Evolutionary conservation across 2,329 filamentous ascomycete species (phyloP), one percentile per base, ranked within the genome.

Genomic region (Diplodia corticola): DNA sequence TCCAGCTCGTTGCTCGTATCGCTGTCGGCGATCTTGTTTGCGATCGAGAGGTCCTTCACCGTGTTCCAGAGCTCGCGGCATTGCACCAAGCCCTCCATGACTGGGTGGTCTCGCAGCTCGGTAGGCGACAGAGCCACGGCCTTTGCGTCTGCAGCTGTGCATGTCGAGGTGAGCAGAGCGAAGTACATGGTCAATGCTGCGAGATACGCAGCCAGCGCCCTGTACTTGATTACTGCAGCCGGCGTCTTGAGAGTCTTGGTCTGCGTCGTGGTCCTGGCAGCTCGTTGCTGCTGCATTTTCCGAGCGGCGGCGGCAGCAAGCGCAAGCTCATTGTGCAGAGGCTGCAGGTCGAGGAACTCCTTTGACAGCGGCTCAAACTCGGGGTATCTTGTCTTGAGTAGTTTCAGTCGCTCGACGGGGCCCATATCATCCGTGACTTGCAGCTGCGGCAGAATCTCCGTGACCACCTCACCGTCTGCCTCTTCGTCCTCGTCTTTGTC

Each of bases 141-240:
- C 6, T 73, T 83, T 40, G 82, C 79, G 0, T 81, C 80, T 15
- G n/a, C 61, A 28, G 57, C 33, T 67, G 88, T 87, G 59, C 88
- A 84, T 0, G 92, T 89, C 0, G 92, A 96, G 12, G 92, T 92
- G n/a, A 99, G 81, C 40, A 98, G 86, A 44, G 93, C 91, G 77
- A 99, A 97, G 78, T 99, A 99, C 87, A 97, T 93, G 57, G 91
- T 89, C 70, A 99, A 83, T 1, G 92, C 86, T 50, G 91, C 92
- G 26, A 98, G 83, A 75, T 99, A 98, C 67, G 93, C 91, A 5
- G 91, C 89, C 46, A 96, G 82, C 12, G 93, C 88, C 77, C 92
- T 89, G 75, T 91, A 89, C 76, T 94, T 95, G 67, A 92, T 83
- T 10, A 79, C 69, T 9, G 75, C 76, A 64, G 75, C 74, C 1